Conservation (phyloP, 2,329 filamentous ascomycete genomes). For the Fusarium subglutinans region DNA sequence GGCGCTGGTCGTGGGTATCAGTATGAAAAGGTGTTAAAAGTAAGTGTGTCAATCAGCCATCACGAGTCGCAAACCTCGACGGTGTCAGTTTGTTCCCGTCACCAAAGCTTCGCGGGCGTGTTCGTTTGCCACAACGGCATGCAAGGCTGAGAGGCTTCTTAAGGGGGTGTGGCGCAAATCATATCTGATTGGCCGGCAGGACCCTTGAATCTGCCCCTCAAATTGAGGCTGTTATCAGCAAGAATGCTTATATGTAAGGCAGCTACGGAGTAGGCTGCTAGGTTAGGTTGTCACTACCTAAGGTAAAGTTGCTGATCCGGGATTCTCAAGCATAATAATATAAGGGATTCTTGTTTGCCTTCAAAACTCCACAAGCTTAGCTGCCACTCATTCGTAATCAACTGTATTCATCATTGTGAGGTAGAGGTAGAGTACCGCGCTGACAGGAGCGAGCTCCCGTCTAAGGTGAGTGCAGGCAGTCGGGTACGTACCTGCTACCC, state of each 20-base stretch:
- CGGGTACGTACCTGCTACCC: constrained; percentile 38
- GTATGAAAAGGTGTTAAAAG: constrained; percentile 5
- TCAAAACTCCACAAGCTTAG: neutral
- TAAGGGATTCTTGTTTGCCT: neutral
- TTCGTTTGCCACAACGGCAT: constrained; percentile 15
- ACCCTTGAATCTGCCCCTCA: constrained; percentile 17
- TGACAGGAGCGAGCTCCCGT: neutral
- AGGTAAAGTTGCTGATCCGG: neutral
- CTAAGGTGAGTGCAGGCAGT: constrained; percentile 18
- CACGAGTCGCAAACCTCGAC: constrained; percentile 19
- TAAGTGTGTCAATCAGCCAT: constrained; percentile 22
- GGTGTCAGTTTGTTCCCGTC: constrained; percentile 12
- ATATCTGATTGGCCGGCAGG: constrained; percentile 12
- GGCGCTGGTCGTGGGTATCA: neutral
- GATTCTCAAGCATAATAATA: neutral
- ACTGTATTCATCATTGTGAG: neutral
- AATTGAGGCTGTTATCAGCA: constrained; percentile 5
- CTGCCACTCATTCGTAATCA: neutral
- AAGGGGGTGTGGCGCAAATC: constrained; percentile 18
- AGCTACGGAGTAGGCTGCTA: neutral
- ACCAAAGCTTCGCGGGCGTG: constrained; percentile 2
- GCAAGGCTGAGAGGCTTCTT: constrained; percentile 15
- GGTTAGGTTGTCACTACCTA: neutral
- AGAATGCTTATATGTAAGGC: neutral
- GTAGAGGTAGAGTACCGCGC: neutral